Base-by-base conservation (phyloP, 495 filamentous ascomycete genomes). In the Penicillium canescens region DNA sequence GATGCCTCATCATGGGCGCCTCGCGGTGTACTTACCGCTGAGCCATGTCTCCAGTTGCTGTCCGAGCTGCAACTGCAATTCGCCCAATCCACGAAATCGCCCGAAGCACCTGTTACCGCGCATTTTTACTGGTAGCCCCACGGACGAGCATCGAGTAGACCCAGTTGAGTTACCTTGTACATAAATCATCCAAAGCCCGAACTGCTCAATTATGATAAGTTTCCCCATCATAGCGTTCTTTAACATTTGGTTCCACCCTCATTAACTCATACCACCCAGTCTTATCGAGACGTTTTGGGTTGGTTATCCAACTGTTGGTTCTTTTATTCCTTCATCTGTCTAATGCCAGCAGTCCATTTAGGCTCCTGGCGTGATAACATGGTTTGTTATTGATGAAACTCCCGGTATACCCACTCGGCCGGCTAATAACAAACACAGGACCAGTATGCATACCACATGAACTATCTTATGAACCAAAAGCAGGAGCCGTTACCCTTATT, bases 121-220 rank as follows among this genome's bases (percentile, higher is more conserved):
- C 13, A 12, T 11, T 40, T 16, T 31, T 26, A 40, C 44, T 54
- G 52, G 35, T 13, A 11, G 52, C 52, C 37, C 49, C 52, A 48
- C 52, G 48, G 31, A 48, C 8, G 52, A 48, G 48, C 24, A 8
- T 16, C 36, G 36, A 14, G 28, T 3, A 38, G 33, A 26, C 16
- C 42, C 10, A 46, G 34, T 21, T 21, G 24, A 31, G 33, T 16
- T 37, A 40, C 16, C 42, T 35, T 23, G 42, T 54, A 54, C 52
- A 54, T 54, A 54, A 54, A 54, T 52, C 21, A n/a, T 21, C 36
- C 33, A 10, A 42, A n/a, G 26, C 52, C 52, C 52, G 24, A 40
- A 23, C 42, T 54, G 28, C 43, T 43, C 36, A 16, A 47, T 37
- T 44, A 8, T 33, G 37, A 20, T 28, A 34, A 34, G 28, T 21